Percentiles rank a stretch among this genome's conserved stretches.
These are phyloP conservation scores for Claviceps africana DNA, from an alignment of 2,329 filamentous ascomycete species.

Conservation along the genomic window DNA sequence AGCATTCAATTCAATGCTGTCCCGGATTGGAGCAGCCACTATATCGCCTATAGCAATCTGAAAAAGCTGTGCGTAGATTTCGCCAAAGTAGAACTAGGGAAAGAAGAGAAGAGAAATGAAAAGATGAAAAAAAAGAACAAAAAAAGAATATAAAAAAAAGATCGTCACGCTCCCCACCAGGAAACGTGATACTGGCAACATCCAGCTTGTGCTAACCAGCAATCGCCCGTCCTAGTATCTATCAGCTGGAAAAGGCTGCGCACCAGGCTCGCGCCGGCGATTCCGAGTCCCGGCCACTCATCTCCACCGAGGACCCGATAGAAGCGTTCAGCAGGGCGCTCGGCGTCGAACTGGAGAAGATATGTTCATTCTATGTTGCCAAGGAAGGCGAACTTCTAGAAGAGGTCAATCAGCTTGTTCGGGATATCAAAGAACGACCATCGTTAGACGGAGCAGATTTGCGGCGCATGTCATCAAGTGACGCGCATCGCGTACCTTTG, in stretches of 20 bases:
- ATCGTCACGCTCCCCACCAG: too few species aligned
- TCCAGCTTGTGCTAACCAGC: background rate
- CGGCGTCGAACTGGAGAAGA: slow-evolving; percentile 84
- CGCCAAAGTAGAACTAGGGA: background rate
- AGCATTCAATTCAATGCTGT: slow-evolving; percentile 99
- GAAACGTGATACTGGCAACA: background rate
- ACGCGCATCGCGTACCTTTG: slow-evolving; percentile 13
- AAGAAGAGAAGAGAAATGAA: too few species aligned
- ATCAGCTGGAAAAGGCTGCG: slow-evolving; percentile 77
- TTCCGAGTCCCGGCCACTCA: slow-evolving; percentile 72
- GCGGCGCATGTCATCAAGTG: slow-evolving; percentile 17
- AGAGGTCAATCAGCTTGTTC: slow-evolving; percentile 64
- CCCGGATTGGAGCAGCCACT: slow-evolving; percentile 97
- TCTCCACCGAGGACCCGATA: slow-evolving; percentile 62
- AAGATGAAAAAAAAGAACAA: too few species aligned
- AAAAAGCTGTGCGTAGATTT: slow-evolving; percentile 75
- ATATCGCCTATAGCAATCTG: slow-evolving; percentile 95
- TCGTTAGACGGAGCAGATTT: slow-evolving; percentile 28
- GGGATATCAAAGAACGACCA: slow-evolving; percentile 56
- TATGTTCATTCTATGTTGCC: slow-evolving; percentile 74
- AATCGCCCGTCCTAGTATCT: slow-evolving; percentile 52
- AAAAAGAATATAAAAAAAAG: too few species aligned
- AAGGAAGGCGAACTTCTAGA: slow-evolving; percentile 82
- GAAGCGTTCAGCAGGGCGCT: slow-evolving; percentile 67
- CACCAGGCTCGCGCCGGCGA: slow-evolving; percentile 53